Conservation (phyloP, 1,139 yeast species). For the Hyphopichia burtonii region DNA sequence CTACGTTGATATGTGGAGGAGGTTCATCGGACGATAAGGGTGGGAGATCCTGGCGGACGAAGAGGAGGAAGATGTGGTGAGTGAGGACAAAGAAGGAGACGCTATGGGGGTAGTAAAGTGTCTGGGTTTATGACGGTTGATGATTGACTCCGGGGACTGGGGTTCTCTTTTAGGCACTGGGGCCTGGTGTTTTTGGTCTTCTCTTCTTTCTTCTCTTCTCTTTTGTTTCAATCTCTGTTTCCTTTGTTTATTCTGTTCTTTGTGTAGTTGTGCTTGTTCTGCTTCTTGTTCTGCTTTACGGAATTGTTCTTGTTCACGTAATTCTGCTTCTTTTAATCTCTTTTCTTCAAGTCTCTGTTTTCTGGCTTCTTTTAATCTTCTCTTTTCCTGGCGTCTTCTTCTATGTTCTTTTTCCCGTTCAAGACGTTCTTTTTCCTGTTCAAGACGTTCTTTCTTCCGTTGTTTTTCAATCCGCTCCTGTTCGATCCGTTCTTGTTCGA, state of each 20-base stretch:
- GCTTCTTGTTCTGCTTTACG: neutral
- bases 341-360: neutral
- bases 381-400: neutral
- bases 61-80: neutral
- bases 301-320: neutral
- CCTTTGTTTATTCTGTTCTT: neutral
- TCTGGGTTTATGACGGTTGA: neutral
- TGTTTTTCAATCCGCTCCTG: neutral
- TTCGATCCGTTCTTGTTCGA: neutral
- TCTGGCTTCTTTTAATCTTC: neutral
- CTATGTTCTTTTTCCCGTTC: neutral
- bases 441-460: too few relatives aligned
- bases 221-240: constrained; percentile 1
- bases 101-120: neutral
- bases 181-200: neutral
- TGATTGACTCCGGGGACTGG: neutral
- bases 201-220: neutral
- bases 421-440: neutral
- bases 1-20: too few relatives aligned
- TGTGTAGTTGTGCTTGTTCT: neutral
- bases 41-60: neutral
- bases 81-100: neutral
- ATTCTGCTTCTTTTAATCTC: neutral
- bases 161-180: neutral
- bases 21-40: constrained; percentile 1